These are phyloP conservation scores for Ophiostoma sp. DNA, from an alignment of 2,329 filamentous ascomycete species.

Conservation along the genomic window DNA sequence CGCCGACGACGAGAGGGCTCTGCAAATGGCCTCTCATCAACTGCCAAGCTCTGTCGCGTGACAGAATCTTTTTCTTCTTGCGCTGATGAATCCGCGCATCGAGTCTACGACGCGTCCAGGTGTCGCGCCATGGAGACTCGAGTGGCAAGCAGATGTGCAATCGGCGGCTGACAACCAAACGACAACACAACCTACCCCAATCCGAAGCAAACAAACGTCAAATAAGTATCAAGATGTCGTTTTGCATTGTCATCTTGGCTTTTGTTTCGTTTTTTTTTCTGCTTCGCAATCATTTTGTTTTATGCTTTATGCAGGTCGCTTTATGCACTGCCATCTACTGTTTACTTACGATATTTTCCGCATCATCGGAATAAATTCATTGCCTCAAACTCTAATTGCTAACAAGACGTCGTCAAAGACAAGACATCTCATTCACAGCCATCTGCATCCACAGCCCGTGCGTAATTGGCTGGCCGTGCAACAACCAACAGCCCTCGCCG, in stretches of 20 bases:
- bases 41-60: background rate
- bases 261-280: background rate
- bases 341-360: background rate
- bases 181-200: background rate
- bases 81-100: background rate
- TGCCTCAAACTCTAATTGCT: background rate
- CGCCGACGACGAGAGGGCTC: background rate
- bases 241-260: background rate
- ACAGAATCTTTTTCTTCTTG: background rate
- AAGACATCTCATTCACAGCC: background rate
- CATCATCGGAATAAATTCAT: background rate
- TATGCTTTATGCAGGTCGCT: too few species aligned
- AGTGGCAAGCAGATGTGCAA: background rate
- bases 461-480: conserved; percentile 9
- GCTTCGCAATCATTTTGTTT: background rate
- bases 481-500: background rate
- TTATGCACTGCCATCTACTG: background rate
- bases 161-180: background rate
- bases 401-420: background rate
- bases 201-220: background rate
- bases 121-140: background rate
- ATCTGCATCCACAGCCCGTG: background rate
- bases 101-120: background rate
- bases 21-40: background rate
- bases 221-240: background rate